These are phyloP conservation scores for Cryphonectria parasitica DNA, from an alignment of 2,329 filamentous ascomycete species.

Conservation along the genomic window DNA sequence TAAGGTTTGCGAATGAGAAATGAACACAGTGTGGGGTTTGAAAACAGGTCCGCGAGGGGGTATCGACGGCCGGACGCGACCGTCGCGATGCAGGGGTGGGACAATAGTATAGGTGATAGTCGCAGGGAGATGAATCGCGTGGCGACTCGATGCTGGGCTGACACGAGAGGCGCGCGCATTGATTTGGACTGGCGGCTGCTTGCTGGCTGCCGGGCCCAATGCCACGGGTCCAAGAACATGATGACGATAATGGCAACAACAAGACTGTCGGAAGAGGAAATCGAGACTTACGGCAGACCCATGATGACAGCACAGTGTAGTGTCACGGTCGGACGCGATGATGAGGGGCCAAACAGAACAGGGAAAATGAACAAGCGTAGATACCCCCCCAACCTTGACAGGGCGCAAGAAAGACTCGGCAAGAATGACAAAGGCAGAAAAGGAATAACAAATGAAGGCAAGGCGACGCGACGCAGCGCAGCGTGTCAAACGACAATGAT, in stretches of 20 bases:
- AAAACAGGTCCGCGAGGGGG: not conserved
- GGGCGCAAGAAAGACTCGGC: conserved; percentile 1
- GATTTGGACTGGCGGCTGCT: conserved; percentile 3
- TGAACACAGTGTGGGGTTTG: not conserved
- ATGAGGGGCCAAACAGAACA: conserved; percentile 12
- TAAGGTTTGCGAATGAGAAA: not conserved
- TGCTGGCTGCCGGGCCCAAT: not conserved
- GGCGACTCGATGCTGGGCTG: not conserved
- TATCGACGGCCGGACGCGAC: conserved; percentile 2
- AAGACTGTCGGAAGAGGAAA: not conserved
- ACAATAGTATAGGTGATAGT: not conserved
- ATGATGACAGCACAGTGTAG: conserved; percentile 16
- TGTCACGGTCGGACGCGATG: conserved; percentile 11
- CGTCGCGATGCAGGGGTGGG: conserved; percentile 7
- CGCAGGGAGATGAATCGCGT: conserved; percentile 10
- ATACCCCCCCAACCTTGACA: not conserved
- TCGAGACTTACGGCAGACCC: conserved; percentile 28
- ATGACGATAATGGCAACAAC: not conserved
- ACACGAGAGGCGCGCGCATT: conserved; percentile 1
- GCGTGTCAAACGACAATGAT: not conserved
- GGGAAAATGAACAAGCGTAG: conserved; percentile 1
- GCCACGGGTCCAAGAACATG: not conserved
- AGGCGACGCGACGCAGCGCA: conserved; percentile 15
- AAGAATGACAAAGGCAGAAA: not conserved
- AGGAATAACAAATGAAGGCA: conserved; percentile 2